Evolutionary conservation across 176 grass and related monocot species (phyloP).

Genomic region (Elaeis guineensis): DNA sequence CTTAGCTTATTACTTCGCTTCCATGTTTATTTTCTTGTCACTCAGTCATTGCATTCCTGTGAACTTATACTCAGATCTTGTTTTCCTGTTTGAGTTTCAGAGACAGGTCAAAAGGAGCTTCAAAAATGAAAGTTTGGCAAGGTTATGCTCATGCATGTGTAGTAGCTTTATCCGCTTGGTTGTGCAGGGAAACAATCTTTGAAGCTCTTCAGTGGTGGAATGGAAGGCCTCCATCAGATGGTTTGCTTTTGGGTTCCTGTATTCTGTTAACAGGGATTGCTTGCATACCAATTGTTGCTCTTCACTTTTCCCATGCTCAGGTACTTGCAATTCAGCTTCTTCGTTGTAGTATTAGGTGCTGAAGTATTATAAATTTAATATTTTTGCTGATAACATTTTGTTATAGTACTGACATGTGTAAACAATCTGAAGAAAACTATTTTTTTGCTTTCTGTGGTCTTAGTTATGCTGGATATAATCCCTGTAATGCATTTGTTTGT

Average conservation of each 20-base stretch:
- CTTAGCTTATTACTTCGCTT: too few species aligned
- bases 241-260: slow-evolving; percentile 79
- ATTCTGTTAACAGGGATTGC: slow-evolving; percentile 68
- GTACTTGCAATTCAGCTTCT: slow-evolving; percentile 25
- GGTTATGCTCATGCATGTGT: slow-evolving; percentile 85
- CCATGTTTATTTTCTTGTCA: too few species aligned
- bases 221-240: slow-evolving; percentile 88
- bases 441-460: too few species aligned
- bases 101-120: slow-evolving; percentile 74
- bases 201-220: slow-evolving; percentile 97
- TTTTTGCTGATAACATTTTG: too few species aligned
- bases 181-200: slow-evolving; percentile 92
- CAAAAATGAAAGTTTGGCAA: slow-evolving; percentile 91
- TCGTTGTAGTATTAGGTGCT: not conserved
- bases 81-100: slow-evolving; percentile 28
- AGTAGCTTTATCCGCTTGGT: slow-evolving; percentile 75
- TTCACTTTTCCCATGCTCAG: slow-evolving; percentile 93
- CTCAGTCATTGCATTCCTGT: too few species aligned
- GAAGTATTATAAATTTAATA: too few species aligned
- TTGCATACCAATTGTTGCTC: slow-evolving; percentile 74
- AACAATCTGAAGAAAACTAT: too few species aligned
- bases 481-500: too few species aligned
- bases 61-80: not conserved
- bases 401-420: too few species aligned
- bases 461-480: too few species aligned